Evolutionary conservation across 2,329 filamentous ascomycete species (phyloP), one percentile per base, ranked within the genome.

Genomic region (Ophiostoma sp.): DNA sequence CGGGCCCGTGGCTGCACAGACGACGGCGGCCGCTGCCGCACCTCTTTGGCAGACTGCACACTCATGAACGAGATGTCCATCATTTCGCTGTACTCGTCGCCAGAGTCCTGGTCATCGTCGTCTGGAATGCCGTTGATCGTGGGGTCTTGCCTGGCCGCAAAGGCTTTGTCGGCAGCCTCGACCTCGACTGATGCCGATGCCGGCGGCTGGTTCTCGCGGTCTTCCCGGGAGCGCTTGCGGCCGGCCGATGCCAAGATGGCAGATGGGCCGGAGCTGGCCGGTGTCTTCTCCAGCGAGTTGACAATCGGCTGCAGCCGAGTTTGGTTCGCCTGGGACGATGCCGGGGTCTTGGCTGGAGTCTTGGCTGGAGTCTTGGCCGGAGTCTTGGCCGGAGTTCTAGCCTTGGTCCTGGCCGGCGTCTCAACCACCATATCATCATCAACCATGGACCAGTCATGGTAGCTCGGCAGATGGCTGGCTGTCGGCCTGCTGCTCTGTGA

Each of bases 61-160:
- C 52, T 57, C 52, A 57, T 57, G n/a, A 57, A 1, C 11, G 52
- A 57, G n/a, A 57, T n/a, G 23, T 57, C 52, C 52, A 57, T 57
- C 52, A 31, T 57, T n/a, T 57, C 52, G 13, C 52, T 57, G n/a
- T 57, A 57, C 52, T 57, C 52, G n/a, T 57, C 52, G 23, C 44
- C 44, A 41, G 17, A 48, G 0, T 48, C 17, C 15, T 5, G 44
- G 20, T 52, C 48, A 1, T 41, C 39, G 6, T 48, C 44, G 20
- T 48, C 44, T 48, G 44, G 20, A 7, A 48, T 48, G n/a, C 27
- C 23, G 20, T 13, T 57, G 52, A 27, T 27, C 17, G 27, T n/a
- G 4, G 10, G 52, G 23, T 27, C 52, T 27, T n/a, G 44, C 17
- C 8, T 57, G 23, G 52, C 23, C 10, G 52, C n/a, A 27, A 27